Evolutionary conservation across 2,329 filamentous ascomycete species (phyloP).

Genomic region (Neofusicoccum sp.): DNA sequence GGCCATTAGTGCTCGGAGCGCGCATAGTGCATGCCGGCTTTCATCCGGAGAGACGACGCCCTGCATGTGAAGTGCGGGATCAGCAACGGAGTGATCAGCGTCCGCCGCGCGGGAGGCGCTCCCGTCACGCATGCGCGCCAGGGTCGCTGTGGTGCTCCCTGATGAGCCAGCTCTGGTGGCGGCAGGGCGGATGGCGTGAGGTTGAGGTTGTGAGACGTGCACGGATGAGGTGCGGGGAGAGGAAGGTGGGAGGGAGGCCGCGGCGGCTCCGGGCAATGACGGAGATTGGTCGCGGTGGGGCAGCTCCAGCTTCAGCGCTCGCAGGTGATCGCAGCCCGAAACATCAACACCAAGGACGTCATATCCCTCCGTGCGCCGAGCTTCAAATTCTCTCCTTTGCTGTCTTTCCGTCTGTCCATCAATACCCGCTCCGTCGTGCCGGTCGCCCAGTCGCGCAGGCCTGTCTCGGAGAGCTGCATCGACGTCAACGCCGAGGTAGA

Average conservation of each 20-base stretch:
- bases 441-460: neutral
- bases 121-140: neutral
- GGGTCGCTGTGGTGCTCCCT: neutral
- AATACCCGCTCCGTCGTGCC: neutral
- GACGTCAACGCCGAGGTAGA: neutral
- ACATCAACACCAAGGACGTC: constrained; percentile 18
- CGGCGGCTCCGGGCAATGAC: constrained; percentile 12
- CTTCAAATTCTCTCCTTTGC: constrained; percentile 6
- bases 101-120: neutral
- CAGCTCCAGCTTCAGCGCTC: constrained; percentile 3
- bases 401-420: neutral
- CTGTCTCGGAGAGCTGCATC: neutral
- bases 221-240: neutral
- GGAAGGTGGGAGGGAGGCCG: constrained; percentile 4
- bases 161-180: neutral
- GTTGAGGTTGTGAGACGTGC: neutral
- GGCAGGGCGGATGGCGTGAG: neutral
- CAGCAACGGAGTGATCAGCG: constrained; percentile 5
- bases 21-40: neutral
- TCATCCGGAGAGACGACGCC: neutral
- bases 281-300: constrained; percentile 1
- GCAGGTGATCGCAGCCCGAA: constrained; percentile 21
- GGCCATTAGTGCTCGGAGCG: neutral
- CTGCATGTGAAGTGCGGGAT: neutral
- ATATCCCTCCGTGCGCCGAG: constrained; percentile 8